Evolutionary conservation across 441 rosid species (phyloP).

Genomic region (Corymbia calophylla): DNA sequence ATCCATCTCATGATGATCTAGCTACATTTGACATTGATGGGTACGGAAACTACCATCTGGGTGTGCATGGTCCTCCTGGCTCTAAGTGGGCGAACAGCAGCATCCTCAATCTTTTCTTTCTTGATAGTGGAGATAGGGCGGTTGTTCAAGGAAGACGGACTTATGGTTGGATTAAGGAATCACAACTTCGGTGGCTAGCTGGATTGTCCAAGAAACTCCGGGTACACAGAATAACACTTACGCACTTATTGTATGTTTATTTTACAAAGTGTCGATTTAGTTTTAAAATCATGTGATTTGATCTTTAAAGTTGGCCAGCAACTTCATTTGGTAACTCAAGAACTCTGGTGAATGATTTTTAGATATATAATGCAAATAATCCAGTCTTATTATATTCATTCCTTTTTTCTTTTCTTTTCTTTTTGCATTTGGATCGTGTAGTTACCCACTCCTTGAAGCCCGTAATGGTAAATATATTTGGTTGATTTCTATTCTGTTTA

Average conservation of each 20-base stretch:
- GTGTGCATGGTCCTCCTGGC: constrained; percentile 70
- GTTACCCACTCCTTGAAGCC: not conserved
- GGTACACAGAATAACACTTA: constrained; percentile 25
- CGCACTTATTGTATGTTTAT: not conserved
- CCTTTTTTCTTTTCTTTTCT: not conserved
- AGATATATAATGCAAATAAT: not conserved
- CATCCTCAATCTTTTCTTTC: constrained; percentile 69
- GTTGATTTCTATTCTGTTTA: not conserved
- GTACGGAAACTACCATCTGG: constrained; percentile 65
- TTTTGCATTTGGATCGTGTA: not conserved
- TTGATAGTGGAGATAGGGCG: constrained; percentile 84
- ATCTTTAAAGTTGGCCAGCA: not conserved
- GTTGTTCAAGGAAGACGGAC: constrained; percentile 53
- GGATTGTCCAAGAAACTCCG: constrained; percentile 35
- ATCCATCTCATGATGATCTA: constrained; percentile 37
- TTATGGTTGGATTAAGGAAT: constrained; percentile 84
- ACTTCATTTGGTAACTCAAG: not conserved
- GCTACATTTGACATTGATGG: constrained; percentile 42
- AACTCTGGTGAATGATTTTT: not conserved
- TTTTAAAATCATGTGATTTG: not conserved
- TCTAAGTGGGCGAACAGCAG: constrained; percentile 60
- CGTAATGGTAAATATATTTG: not conserved
- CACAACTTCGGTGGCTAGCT: constrained; percentile 80
- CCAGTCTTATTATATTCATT: not conserved
- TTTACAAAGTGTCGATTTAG: not conserved